These are phyloP conservation scores for Teunomyces lycoperdinae DNA, from an alignment of 805 yeast species.

Conservation along the genomic window DNA sequence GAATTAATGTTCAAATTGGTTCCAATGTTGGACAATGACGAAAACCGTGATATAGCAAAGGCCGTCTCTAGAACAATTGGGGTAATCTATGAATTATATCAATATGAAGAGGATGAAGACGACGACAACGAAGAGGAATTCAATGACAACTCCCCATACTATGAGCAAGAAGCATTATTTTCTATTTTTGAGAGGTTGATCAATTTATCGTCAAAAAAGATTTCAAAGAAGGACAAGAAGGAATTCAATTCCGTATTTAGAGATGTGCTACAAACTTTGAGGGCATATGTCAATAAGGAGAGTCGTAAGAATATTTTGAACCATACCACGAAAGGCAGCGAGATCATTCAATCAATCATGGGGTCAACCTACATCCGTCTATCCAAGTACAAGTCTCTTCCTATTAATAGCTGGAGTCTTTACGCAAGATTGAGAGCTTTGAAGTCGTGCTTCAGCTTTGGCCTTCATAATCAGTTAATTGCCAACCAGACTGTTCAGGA, in stretches of 20 bases:
- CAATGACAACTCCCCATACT: slow-evolving; percentile 49
- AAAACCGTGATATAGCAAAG: slow-evolving; percentile 44
- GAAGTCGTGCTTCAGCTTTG: slow-evolving; percentile 51
- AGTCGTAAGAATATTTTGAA: slow-evolving; percentile 35
- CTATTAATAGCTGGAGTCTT: slow-evolving; percentile 50
- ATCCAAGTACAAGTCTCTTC: slow-evolving; percentile 44
- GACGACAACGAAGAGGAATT: slow-evolving; percentile 39
- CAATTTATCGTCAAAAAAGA: slow-evolving; percentile 51
- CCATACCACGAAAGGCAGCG: slow-evolving; percentile 34
- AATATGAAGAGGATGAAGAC: slow-evolving; percentile 42
- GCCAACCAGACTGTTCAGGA: slow-evolving; percentile 33
- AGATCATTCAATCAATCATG: slow-evolving; percentile 27
- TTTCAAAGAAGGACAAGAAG: slow-evolving; percentile 62
- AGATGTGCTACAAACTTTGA: slow-evolving; percentile 52
- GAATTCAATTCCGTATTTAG: slow-evolving; percentile 58
- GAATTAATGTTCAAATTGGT: slow-evolving; percentile 41
- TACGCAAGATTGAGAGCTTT: slow-evolving; percentile 47
- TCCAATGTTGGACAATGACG: slow-evolving; percentile 41
- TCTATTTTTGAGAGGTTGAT: slow-evolving; percentile 41
- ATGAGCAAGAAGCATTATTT: slow-evolving; percentile 48
- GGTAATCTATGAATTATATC: slow-evolving; percentile 51
- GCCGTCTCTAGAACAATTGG: slow-evolving; percentile 59
- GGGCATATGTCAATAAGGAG: slow-evolving; percentile 33
- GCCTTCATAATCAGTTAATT: slow-evolving; percentile 48
- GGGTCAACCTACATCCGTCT: slow-evolving; percentile 39